Evolutionary conservation across 148 eudicot genomes (phyloP).

Genomic region (Gaultheria prostrata): DNA sequence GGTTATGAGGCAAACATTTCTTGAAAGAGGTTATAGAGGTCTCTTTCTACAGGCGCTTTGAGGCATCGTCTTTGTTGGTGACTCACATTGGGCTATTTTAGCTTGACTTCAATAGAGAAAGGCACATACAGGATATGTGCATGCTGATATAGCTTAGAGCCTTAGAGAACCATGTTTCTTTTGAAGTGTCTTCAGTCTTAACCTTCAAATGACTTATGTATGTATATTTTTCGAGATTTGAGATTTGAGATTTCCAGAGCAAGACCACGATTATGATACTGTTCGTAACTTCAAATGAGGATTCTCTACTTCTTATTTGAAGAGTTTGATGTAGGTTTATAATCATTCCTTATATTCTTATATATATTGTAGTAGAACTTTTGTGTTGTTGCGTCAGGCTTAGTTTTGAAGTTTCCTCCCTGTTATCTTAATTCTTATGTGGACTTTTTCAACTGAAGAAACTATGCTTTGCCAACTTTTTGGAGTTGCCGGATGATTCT

Average conservation of each 20-base stretch:
- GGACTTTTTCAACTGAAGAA: not conserved
- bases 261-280: not conserved
- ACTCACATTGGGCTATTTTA: not conserved
- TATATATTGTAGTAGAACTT: not conserved
- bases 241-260: not conserved
- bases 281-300: not conserved
- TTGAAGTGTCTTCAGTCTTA: not conserved
- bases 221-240: not conserved
- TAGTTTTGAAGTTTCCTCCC: conserved; percentile 1
- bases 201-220: not conserved
- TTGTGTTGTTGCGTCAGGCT: not conserved
- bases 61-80: not conserved
- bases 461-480: not conserved
- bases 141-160: not conserved
- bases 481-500: not conserved
- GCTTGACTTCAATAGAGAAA: not conserved
- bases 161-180: not conserved
- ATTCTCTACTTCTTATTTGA: not conserved
- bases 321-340: not conserved
- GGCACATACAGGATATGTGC: not conserved
- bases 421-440: conserved; percentile 2
- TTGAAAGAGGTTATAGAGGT: not conserved
- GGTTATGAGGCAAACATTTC: not conserved
- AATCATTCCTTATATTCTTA: not conserved
- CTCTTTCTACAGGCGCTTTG: not conserved